Evolutionary conservation across 495 filamentous ascomycete species (phyloP), one percentile per base, ranked within the genome.

Genomic region (Tuber aestivum): DNA sequence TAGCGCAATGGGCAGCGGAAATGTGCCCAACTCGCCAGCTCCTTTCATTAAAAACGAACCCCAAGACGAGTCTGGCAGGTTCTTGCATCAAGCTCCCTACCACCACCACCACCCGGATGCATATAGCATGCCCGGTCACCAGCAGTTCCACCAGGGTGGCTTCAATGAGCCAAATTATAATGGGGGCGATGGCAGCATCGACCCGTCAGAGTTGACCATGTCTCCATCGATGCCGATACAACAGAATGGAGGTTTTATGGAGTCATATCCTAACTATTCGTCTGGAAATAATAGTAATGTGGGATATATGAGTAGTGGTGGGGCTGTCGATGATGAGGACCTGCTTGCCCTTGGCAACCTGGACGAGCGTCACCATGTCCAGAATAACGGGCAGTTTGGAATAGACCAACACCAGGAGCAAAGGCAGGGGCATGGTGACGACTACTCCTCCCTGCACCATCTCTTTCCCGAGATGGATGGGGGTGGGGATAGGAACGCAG

Each of bases 171-270:
- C 86, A 77, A 71, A 72, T 42, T 83, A 83, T 79, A 71, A 73
- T 74, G 70, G 48, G 1, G 88, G 88, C 70, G 88, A 86, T 41
- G 85, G 85, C 70, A 90, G 89, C 82, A 90, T 97, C 77, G 93
- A 97, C 81, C 95, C 95, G 3, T 95, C 92, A 69, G 93, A 95
- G 70, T 87, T 99, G 75, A 89, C 90, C 72, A 93, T 95, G 90
- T 84, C 80, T 84, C 42, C 85, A 83, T 87, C 74, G 75, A 82
- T 76, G 78, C 85, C 48, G 74, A 79, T 79, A 48, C 80, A 79
- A n/a, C 81, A 83, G 70, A 83, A 77, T 23, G 81, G 81, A 27
- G 81, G 81, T 42, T 83, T 83, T 65, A 81, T 79, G 72, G 70
- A 76, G 73, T 71, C 78, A 20, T 81, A 81, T 70, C 78, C 71